A percentile compares a stretch with the other conserved stretches of the same genome.
Conservation (phyloP, 257 asterid genomes). For the Cynanchum wilfordii region DNA sequence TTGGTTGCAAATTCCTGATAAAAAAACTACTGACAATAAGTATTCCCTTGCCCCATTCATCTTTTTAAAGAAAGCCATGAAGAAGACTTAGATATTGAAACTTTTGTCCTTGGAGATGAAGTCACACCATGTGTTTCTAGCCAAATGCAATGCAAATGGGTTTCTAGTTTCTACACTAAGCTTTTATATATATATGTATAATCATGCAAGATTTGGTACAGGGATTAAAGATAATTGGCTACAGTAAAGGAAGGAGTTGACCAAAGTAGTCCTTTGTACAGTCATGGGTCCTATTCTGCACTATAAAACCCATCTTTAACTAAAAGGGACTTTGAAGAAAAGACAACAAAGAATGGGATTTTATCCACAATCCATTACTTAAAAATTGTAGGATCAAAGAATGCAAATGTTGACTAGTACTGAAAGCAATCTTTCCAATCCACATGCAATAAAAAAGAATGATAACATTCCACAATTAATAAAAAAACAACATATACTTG, state of each 20-base stretch:
- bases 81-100: not conserved
- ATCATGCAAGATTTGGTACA: no score
- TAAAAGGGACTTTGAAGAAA: not conserved
- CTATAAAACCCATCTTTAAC: not conserved
- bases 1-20: not conserved
- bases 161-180: no score
- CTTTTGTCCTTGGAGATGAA: no score
- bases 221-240: not conserved
- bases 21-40: no score
- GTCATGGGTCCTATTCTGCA: not conserved
- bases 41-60: not conserved
- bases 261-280: not conserved
- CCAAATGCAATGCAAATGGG: no score
- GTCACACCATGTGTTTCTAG: no score
- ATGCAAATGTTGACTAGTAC: not conserved
- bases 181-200: no score
- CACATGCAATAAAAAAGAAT: not conserved
- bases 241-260: not conserved
- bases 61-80: not conserved
- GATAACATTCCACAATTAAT: not conserved
- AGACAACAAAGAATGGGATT: not conserved
- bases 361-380: slow-evolving; percentile 12
- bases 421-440: not conserved
- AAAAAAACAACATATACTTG: not conserved
- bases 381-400: slow-evolving; percentile 4